Conservation (phyloP, 192 early-diverging fungal genomes). For the Spizellomyces sp. region DNA sequence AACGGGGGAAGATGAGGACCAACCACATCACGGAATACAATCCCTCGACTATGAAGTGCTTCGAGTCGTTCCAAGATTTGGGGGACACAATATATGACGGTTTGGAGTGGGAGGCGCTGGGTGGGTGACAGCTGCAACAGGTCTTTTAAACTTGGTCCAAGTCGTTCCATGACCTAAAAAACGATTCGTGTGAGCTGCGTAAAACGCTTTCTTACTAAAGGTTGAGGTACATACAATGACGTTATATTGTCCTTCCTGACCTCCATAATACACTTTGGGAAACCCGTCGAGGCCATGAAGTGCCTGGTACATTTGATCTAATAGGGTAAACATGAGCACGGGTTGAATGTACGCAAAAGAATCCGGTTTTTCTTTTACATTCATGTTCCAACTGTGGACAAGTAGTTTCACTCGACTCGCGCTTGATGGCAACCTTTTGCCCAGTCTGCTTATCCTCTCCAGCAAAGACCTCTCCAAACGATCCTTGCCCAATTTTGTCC, state of each 20-base stretch:
- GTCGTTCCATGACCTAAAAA: constrained; percentile 42
- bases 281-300: constrained; percentile 35
- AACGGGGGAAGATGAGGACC: neutral
- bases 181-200: constrained; percentile 7
- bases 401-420: constrained; percentile 23
- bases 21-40: constrained; percentile 51
- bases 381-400: constrained; percentile 19
- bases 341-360: neutral
- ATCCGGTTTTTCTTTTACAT: constrained; percentile 5
- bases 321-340: too few relatives aligned
- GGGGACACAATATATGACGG: constrained; percentile 36
- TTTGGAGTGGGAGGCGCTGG: constrained; percentile 37
- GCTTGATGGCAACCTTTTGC: constrained; percentile 45
- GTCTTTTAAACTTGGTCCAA: constrained; percentile 42
- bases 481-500: constrained; percentile 47
- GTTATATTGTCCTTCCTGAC: constrained; percentile 30
- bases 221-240: constrained; percentile 7
- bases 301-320: constrained; percentile 32
- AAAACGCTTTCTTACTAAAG: constrained; percentile 2
- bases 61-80: constrained; percentile 38
- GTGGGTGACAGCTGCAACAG: constrained; percentile 23
- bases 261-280: constrained; percentile 35
- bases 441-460: constrained; percentile 38
- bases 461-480: constrained; percentile 50
- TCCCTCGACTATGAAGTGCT: constrained; percentile 31